Evolutionary conservation across 2,329 filamentous ascomycete species (phyloP).

Genomic region (Corinectria fuckeliana): DNA sequence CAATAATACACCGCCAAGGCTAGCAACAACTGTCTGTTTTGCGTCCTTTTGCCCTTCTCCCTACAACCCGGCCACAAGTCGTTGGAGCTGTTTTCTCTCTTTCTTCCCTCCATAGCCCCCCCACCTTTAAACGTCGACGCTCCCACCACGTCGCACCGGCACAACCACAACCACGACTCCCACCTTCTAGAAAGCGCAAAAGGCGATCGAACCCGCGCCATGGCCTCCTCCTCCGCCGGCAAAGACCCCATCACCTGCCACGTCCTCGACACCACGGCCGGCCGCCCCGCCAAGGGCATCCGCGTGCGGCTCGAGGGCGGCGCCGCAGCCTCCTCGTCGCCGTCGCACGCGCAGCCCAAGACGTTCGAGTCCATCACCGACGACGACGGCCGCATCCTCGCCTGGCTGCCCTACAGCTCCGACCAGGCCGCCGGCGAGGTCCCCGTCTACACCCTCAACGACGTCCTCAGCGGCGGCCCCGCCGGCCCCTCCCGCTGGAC

Average conservation of each 20-base stretch:
- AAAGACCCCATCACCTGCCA: slow-evolving; percentile 83
- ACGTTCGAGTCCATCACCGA: slow-evolving; percentile 74
- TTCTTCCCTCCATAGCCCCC: slow-evolving; percentile 9
- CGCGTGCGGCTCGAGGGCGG: slow-evolving; percentile 68
- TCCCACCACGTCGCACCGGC: slow-evolving; percentile 18
- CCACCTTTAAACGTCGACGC: slow-evolving; percentile 27
- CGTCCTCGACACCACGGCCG: slow-evolving; percentile 81
- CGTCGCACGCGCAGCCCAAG: slow-evolving; percentile 51
- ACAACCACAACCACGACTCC: not conserved
- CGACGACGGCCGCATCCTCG: slow-evolving; percentile 74
- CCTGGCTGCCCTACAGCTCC: slow-evolving; percentile 68
- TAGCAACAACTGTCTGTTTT: not conserved
- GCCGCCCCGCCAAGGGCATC: slow-evolving; percentile 71
- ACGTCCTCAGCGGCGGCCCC: slow-evolving; percentile 56
- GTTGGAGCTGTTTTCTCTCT: not conserved
- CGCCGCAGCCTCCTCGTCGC: slow-evolving; percentile 38
- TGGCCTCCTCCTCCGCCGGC: slow-evolving; percentile 28
- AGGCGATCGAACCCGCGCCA: slow-evolving; percentile 4
- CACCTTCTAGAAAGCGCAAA: slow-evolving; percentile 10
- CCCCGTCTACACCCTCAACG: slow-evolving; percentile 63
- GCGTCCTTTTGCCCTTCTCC: not conserved
- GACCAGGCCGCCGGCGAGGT: slow-evolving; percentile 60
- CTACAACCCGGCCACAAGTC: not conserved
- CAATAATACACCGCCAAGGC: not conserved
- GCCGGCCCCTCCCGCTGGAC: slow-evolving; percentile 65